Percentiles rank a stretch among this genome's conserved stretches.
These are phyloP conservation scores for Ogataea hybrid DNA, from an alignment of 1,139 yeast genomes.

Conservation along the genomic window DNA sequence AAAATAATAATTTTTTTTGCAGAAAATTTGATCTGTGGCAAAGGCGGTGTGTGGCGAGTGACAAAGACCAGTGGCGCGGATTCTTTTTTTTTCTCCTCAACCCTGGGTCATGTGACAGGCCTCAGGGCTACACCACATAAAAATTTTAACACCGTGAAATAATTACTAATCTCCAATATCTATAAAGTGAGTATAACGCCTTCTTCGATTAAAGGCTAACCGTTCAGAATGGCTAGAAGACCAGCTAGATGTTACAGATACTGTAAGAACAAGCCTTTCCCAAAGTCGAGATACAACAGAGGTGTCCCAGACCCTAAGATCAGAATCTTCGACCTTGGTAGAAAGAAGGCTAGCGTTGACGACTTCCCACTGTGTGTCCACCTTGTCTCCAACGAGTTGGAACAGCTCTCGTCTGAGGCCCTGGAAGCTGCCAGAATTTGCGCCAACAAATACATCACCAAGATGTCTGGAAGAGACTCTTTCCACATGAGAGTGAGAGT, in stretches of 20 bases:
- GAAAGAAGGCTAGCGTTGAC: conserved; percentile 99
- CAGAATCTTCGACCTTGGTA: conserved; percentile 98
- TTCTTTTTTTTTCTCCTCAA: not conserved
- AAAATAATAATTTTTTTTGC: conserved; percentile 1
- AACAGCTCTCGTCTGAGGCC: conserved; percentile 99
- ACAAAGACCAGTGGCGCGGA: not conserved
- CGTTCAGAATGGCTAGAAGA: conserved; percentile 97
- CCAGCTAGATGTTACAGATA: conserved; percentile 99
- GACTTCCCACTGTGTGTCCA: conserved; percentile 99
- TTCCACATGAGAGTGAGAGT: conserved; percentile 99
- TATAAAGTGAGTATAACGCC: conserved; percentile 11
- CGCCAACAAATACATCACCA: conserved; percentile 99
- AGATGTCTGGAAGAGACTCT: conserved; percentile 96
- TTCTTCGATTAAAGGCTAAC: conserved; percentile 1
- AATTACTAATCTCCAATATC: conserved; percentile 10
- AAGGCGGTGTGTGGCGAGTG: not conserved
- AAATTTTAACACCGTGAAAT: conserved; percentile 4
- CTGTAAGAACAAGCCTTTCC: conserved; percentile 99
- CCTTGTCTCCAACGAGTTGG: conserved; percentile 98
- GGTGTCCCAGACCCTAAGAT: conserved; percentile 99
- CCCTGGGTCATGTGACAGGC: conserved; percentile 4
- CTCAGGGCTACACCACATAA: conserved; percentile 4
- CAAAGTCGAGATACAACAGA: conserved; percentile 99
- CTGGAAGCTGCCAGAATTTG: conserved; percentile 99
- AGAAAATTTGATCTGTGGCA: conserved; percentile 3